Percentiles rank a stretch among this genome's conserved stretches.
These are phyloP conservation scores for Venustampulla echinocandica DNA, from an alignment of 495 filamentous ascomycete species.

Conservation along the genomic window DNA sequence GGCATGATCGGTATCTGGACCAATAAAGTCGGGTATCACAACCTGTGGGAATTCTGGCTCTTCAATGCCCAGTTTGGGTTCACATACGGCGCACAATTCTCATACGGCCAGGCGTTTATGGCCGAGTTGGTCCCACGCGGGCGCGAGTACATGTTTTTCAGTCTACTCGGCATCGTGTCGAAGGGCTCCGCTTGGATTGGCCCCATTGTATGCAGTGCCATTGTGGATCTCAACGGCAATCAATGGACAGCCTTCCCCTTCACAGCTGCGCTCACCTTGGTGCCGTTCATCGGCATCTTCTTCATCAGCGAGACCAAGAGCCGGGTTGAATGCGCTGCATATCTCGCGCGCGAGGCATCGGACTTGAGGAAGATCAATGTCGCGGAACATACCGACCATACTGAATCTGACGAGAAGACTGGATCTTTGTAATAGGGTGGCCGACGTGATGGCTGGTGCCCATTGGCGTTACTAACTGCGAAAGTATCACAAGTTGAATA, in stretches of 20 bases:
- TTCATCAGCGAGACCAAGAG: constrained; percentile 22
- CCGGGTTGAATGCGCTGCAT: constrained; percentile 19
- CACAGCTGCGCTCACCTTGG: constrained; percentile 16
- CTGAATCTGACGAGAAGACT: too few species aligned
- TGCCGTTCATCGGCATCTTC: constrained; percentile 22
- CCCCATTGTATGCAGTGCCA: constrained; percentile 19
- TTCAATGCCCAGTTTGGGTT: constrained; percentile 17
- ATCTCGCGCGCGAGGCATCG: constrained; percentile 15
- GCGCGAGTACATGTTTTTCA: constrained; percentile 23
- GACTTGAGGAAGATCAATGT: constrained; percentile 10
- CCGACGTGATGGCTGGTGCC: too few species aligned
- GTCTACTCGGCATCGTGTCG: constrained; percentile 21
- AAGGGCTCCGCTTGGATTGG: constrained; percentile 22
- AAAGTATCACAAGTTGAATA: too few species aligned
- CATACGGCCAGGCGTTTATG: constrained; percentile 22
- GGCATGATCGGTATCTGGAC: constrained; percentile 24
- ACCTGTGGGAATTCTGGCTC: constrained; percentile 25
- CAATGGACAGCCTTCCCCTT: constrained; percentile 22
- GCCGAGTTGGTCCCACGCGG: constrained; percentile 21
- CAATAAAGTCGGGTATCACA: constrained; percentile 18
- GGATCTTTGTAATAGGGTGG: too few species aligned
- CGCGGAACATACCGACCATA: not conserved
- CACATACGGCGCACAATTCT: constrained; percentile 17
- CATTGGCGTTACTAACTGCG: too few species aligned
- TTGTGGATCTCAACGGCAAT: constrained; percentile 18